Evolutionary conservation across 1,284 basidiomycete genomes (phyloP), one percentile per base, ranked within the genome.

Genomic region (Fomitopsis betulina): DNA sequence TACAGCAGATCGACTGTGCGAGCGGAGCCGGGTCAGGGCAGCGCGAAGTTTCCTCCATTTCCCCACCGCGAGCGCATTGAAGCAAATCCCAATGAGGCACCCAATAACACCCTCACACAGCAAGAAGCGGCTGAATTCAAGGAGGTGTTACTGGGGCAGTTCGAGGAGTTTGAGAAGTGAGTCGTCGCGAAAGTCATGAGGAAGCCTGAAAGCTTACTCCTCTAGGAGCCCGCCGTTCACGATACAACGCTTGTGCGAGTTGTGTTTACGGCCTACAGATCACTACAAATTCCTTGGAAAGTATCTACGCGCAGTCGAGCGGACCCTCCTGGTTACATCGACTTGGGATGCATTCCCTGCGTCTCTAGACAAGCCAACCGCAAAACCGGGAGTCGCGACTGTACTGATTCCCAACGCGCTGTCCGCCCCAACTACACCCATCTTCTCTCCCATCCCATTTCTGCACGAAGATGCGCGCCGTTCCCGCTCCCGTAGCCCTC

Each of bases 301-400:
- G 74, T 97, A 95, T 71, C 80, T 96, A 23, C 91, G 95, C 10
- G 94, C 95, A 0, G 75, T 97, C 12, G 92, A 96, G 67, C 92
- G 91, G 68, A 80, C 89, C 15, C 76, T 96, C 19, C 86, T 93
- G 30, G 94, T 98, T 56, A 95, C 93, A 2, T 94, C 94, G 30
- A 83, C 86, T 15, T 83, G 80, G 79, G 80, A 86, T 63, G 81
- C 82, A 58, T 93, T 91, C 72, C 86, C 87, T 17, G 74, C 78
- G 32, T 75, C 83, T 40, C 73, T 74, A 54, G 76, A 78, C 60
- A 66, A 68, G 33, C 76, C 77, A 60, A 56, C 71, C 75, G 60
- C 73, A 73, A 61, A 73, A 78, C 60, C 60, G 9, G 50, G 53
- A 2, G 53, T 58, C 43, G 58, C 59, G 25, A 60, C 61, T 25